A percentile compares a stretch with the other conserved stretches of the same genome.
Conservation (phyloP, 768 basidiomycete genomes). For the Amanita muscaria region DNA sequence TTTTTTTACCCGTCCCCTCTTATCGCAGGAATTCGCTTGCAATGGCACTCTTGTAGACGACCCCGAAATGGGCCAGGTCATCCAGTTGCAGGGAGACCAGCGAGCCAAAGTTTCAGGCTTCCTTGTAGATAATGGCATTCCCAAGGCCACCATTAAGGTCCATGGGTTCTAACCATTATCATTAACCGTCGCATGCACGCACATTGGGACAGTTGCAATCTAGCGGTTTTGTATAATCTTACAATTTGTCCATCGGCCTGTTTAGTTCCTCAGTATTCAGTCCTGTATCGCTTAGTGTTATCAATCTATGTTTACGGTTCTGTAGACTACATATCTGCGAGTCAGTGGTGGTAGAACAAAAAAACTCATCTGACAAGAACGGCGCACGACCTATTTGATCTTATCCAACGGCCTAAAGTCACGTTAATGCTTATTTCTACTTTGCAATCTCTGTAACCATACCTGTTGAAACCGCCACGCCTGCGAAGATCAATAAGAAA, state of each 20-base stretch:
- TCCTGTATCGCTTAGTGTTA: slow-evolving; percentile 21
- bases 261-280: slow-evolving; percentile 9
- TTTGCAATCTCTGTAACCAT: slow-evolving; percentile 8
- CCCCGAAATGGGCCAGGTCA: slow-evolving; percentile 92
- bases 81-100: slow-evolving; percentile 98
- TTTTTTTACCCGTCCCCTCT: not conserved
- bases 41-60: slow-evolving; percentile 96
- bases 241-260: slow-evolving; percentile 1
- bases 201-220: not conserved
- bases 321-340: not conserved
- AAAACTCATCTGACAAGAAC: slow-evolving; percentile 13
- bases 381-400: slow-evolving; percentile 56
- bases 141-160: slow-evolving; percentile 71
- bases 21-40: slow-evolving; percentile 87
- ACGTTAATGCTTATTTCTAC: slow-evolving; percentile 8
- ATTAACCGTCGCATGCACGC: not conserved
- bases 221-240: slow-evolving; percentile 2
- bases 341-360: slow-evolving; percentile 5
- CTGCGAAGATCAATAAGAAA: slow-evolving; percentile 26
- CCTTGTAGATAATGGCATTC: slow-evolving; percentile 76
- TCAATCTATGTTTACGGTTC: slow-evolving; percentile 6
- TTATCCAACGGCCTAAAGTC: slow-evolving; percentile 77
- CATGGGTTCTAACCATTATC: slow-evolving; percentile 68
- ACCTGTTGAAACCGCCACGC: slow-evolving; percentile 84
- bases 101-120: slow-evolving; percentile 84